phyloP scores from a whole-genome alignment of 306 rosid genomes.

The Cyclanthera cordifolia region DNA sequence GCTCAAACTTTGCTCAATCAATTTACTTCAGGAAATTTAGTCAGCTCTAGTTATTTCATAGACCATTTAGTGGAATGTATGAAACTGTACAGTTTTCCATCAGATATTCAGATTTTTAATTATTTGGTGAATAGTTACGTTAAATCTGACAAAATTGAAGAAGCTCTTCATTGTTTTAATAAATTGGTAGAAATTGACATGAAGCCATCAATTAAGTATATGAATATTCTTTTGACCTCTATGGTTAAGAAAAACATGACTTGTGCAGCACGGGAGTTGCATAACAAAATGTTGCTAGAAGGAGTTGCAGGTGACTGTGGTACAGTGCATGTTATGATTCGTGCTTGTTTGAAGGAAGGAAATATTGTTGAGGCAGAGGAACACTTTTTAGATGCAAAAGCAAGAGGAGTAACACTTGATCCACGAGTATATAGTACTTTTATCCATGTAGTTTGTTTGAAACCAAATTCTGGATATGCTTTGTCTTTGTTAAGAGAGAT shows the following conservation, averaged over 20 bases:
- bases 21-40: constrained; percentile 24
- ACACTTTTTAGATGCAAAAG: constrained; percentile 28
- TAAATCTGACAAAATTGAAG: constrained; percentile 33
- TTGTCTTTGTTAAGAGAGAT: constrained; percentile 38
- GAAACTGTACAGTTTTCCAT: constrained; percentile 27
- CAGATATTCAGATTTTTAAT: constrained; percentile 35
- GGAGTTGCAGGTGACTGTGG: constrained; percentile 34
- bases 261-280: constrained; percentile 24
- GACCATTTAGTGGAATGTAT: constrained; percentile 32
- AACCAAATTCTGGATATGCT: constrained; percentile 28
- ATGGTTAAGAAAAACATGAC: constrained; percentile 48
- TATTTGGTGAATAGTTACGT: constrained; percentile 45
- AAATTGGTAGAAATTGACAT: constrained; percentile 35
- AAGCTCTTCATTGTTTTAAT: constrained; percentile 41
- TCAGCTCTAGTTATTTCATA: constrained; percentile 24
- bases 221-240: constrained; percentile 42
- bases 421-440: constrained; percentile 37
- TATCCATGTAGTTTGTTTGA: constrained; percentile 39
- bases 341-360: constrained; percentile 39
- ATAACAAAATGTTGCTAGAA: constrained; percentile 35
- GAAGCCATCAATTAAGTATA: constrained; percentile 24
- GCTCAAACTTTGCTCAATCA: constrained; percentile 30
- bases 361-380: constrained; percentile 34
- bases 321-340: constrained; percentile 38
- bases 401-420: constrained; percentile 38